Evolutionary conservation across 2,329 filamentous ascomycete species (phyloP).

Genomic region (Fusarium sp.): DNA sequence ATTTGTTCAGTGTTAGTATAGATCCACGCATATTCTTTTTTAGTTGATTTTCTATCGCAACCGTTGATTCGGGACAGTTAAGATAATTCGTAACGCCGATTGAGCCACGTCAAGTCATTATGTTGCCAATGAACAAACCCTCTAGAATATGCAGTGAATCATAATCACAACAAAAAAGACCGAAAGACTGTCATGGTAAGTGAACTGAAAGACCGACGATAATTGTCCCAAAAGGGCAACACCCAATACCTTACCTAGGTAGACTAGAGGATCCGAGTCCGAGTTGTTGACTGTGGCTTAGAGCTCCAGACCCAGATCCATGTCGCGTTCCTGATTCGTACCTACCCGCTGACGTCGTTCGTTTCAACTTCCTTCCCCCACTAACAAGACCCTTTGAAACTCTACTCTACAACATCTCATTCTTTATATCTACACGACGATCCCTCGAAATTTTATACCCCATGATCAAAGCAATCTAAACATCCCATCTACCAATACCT

Average conservation of each 20-base stretch:
- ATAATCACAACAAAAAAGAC: neutral
- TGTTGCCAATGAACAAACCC: neutral
- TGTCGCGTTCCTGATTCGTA: constrained; percentile 24
- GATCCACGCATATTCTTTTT: neutral
- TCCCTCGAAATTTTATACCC: neutral
- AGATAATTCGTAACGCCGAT: neutral
- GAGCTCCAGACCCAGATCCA: neutral
- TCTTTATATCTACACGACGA: constrained; percentile 2
- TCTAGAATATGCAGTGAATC: neutral
- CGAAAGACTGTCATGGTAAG: neutral
- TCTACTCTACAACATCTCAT: neutral
- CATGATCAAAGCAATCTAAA: constrained; percentile 2
- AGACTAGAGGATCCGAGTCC: neutral
- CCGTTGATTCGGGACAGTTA: neutral
- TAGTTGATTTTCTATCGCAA: neutral
- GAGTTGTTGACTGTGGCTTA: constrained; percentile 12
- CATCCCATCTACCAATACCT: neutral
- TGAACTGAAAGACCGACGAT: neutral
- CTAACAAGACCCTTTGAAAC: constrained; percentile 10
- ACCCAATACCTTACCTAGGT: too few relatives aligned
- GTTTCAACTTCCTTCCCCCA: constrained; percentile 24
- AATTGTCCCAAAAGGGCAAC: constrained; percentile 6
- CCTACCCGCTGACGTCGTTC: constrained; percentile 30
- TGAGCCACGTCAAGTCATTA: neutral
- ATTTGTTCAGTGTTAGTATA: neutral